Evolutionary conservation across 495 filamentous ascomycete species (phyloP).

Genomic region (Venustampulla echinocandica): DNA sequence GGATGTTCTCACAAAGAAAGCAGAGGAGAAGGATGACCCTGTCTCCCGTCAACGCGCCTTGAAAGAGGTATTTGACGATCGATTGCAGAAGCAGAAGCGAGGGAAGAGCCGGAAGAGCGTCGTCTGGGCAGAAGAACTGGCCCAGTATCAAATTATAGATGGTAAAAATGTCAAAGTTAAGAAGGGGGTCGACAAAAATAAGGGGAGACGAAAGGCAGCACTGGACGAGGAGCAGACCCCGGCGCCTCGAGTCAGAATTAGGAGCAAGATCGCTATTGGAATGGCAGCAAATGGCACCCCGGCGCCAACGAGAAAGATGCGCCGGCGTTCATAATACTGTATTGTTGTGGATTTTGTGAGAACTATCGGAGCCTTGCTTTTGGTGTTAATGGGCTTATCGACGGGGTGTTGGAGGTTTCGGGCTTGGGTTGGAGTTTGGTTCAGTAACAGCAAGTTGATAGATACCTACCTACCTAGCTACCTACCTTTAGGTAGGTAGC

Average conservation of each 20-base stretch:
- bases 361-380: no score
- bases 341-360: neutral
- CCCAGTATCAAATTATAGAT: constrained; percentile 15
- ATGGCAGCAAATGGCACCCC: constrained; percentile 24
- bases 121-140: constrained; percentile 22
- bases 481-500: no score
- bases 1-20: constrained; percentile 27
- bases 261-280: constrained; percentile 21
- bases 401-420: no score
- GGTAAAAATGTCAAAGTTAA: constrained; percentile 6
- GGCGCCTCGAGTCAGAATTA: constrained; percentile 16
- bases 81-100: constrained; percentile 6
- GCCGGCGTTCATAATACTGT: constrained; percentile 3
- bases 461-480: no score
- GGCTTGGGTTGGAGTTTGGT: no score
- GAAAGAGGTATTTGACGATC: constrained; percentile 23
- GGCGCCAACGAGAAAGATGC: constrained; percentile 18
- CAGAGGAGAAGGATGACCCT: constrained; percentile 20
- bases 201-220: neutral
- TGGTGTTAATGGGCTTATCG: no score
- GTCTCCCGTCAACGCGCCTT: constrained; percentile 10
- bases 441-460: no score
- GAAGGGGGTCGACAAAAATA: constrained; percentile 1
- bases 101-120: constrained; percentile 17
- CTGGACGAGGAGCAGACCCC: constrained; percentile 1